phyloP scores from a whole-genome alignment of 2,329 filamentous ascomycete species.

The Balansia obtecta region DNA sequence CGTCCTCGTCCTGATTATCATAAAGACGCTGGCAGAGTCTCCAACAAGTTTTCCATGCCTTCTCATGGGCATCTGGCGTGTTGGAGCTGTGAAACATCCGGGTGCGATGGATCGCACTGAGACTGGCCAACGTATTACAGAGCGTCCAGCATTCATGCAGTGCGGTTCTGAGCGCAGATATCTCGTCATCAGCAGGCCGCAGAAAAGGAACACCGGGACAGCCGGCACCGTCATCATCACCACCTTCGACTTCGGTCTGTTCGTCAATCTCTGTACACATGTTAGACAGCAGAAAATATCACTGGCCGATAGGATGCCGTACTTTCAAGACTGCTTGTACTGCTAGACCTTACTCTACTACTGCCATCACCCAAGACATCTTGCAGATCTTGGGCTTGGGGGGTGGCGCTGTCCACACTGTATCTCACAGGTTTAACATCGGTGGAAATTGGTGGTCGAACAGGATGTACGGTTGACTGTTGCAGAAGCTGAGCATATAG shows the following conservation, averaged over 20 bases:
- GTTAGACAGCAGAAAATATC: background rate
- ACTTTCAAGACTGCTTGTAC: slow-evolving; percentile 70
- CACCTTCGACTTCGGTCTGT: slow-evolving; percentile 37
- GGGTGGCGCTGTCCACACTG: slow-evolving; percentile 59
- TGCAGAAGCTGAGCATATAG: slow-evolving; percentile 1
- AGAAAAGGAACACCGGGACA: slow-evolving; percentile 28
- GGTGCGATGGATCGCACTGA: slow-evolving; percentile 74
- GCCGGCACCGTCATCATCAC: slow-evolving; percentile 36
- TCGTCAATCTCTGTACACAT: slow-evolving; percentile 39
- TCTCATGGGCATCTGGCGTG: slow-evolving; percentile 66
- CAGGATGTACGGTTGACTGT: slow-evolving; percentile 22
- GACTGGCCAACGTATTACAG: slow-evolving; percentile 76
- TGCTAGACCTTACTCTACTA: slow-evolving; percentile 49
- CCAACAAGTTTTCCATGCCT: slow-evolving; percentile 92
- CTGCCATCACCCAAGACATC: slow-evolving; percentile 50
- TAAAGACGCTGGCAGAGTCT: slow-evolving; percentile 83
- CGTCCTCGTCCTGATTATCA: slow-evolving; percentile 61
- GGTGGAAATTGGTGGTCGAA: slow-evolving; percentile 63
- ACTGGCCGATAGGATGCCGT: slow-evolving; percentile 14
- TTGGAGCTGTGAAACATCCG: slow-evolving; percentile 66
- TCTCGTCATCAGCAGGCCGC: slow-evolving; percentile 42
- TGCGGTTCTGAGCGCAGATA: slow-evolving; percentile 58
- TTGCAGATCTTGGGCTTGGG: slow-evolving; percentile 69
- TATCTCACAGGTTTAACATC: slow-evolving; percentile 55
- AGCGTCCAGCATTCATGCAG: slow-evolving; percentile 86